phyloP scores from a whole-genome alignment of 2,329 filamentous ascomycete genomes.

The Exophiala bonariae region DNA sequence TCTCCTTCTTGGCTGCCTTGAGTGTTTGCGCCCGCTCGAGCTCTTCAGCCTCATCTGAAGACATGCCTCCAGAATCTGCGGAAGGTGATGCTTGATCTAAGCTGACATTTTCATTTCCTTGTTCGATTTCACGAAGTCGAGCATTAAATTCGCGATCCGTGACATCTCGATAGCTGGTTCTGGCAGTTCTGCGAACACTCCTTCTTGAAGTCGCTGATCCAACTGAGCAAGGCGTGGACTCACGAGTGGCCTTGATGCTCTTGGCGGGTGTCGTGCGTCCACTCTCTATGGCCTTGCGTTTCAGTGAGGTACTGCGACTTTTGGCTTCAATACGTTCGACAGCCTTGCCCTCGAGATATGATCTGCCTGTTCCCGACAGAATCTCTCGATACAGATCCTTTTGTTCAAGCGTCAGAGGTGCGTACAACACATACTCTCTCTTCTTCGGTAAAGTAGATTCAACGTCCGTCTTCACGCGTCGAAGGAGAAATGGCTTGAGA shows the following conservation, averaged over 20 bases:
- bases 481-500: conserved; percentile 83
- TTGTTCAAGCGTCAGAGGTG: conserved; percentile 86
- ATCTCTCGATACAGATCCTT: conserved; percentile 88
- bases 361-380: conserved; percentile 69
- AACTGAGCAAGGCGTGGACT: conserved; percentile 68
- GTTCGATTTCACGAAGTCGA: conserved; percentile 52
- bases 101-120: conserved; percentile 54
- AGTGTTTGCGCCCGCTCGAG: conserved; percentile 33
- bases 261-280: conserved; percentile 59
- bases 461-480: conserved; percentile 89
- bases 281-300: conserved; percentile 56
- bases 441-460: conserved; percentile 92
- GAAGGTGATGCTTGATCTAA: conserved; percentile 15
- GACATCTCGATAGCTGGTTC: conserved; percentile 65
- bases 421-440: conserved; percentile 92
- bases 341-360: conserved; percentile 52
- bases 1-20: conserved; percentile 67
- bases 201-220: conserved; percentile 51
- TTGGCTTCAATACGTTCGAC: conserved; percentile 47
- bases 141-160: conserved; percentile 84
- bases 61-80: conserved; percentile 22
- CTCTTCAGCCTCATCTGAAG: conserved; percentile 32
- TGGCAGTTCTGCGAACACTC: conserved; percentile 44
- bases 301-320: conserved; percentile 50
- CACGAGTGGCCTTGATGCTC: conserved; percentile 71